A percentile compares a stretch with the other conserved stretches of the same genome.
Evolutionary conservation across 176 grass and related monocot species (phyloP).

Genomic region (Ensete ventricosum): DNA sequence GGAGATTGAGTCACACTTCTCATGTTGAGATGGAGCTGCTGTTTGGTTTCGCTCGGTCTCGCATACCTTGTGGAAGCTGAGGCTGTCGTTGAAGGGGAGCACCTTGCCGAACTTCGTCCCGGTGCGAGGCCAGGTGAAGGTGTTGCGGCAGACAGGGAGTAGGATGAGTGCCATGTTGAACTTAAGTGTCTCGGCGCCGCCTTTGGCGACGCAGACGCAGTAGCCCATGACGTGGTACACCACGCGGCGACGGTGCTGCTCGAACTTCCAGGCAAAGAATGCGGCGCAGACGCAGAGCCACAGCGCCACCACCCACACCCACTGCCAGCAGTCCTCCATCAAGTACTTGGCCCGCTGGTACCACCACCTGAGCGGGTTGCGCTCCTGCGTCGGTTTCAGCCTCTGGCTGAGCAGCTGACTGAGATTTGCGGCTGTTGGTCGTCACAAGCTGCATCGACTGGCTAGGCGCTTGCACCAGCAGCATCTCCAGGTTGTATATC

Average conservation of each 20-base stretch:
- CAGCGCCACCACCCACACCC: constrained; percentile 18
- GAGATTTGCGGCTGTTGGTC: constrained; percentile 9
- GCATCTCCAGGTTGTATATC: constrained; percentile 21
- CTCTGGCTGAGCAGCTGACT: constrained; percentile 22
- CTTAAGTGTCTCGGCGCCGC: constrained; percentile 24
- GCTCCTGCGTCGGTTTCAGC: constrained; percentile 1
- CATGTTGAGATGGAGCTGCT: too few relatives aligned
- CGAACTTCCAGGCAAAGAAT: constrained; percentile 13
- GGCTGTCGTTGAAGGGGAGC: constrained; percentile 24
- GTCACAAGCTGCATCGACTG: neutral
- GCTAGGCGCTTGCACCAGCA: constrained; percentile 11
- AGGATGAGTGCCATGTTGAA: constrained; percentile 30
- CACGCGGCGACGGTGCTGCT: constrained; percentile 4
- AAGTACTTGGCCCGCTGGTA: neutral
- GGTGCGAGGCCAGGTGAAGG: constrained; percentile 22
- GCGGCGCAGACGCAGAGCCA: constrained; percentile 18
- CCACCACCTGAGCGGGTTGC: constrained; percentile 8
- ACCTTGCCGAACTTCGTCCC: constrained; percentile 11
- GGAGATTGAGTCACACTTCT: neutral
- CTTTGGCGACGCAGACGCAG: constrained; percentile 20
- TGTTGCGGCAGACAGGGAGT: constrained; percentile 22
- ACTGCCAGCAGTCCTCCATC: constrained; percentile 23
- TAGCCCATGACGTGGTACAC: constrained; percentile 16
- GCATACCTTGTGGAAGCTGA: constrained; percentile 27
- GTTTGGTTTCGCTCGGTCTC: too few relatives aligned